Evolutionary conservation across 2,329 filamentous ascomycete genomes (phyloP).

Genomic region (Pseudocercospora pini-densiflorae): DNA sequence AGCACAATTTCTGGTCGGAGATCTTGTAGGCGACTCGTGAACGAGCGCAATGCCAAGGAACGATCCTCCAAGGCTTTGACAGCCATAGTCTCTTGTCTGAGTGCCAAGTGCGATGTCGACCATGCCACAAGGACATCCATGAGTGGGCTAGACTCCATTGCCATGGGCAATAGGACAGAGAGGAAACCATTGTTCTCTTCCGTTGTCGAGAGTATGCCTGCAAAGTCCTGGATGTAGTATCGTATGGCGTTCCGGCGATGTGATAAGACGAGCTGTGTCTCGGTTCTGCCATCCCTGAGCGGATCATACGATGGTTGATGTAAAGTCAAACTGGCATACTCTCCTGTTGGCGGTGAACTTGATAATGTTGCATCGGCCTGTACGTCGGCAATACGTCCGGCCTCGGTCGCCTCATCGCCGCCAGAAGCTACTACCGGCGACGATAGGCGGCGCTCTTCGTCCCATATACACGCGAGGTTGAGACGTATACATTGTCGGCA

Average conservation of each 20-base stretch:
- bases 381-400: too few species aligned
- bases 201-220: slow-evolving; percentile 4
- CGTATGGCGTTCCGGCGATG: slow-evolving; percentile 9
- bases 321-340: too few species aligned
- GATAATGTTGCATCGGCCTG: too few species aligned
- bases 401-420: too few species aligned
- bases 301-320: too few species aligned
- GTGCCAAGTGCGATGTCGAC: slow-evolving; percentile 15
- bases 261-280: too few species aligned
- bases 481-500: too few species aligned
- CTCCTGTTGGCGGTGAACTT: too few species aligned
- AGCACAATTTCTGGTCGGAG: slow-evolving; percentile 2
- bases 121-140: slow-evolving; percentile 14
- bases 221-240: slow-evolving; percentile 14
- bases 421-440: too few species aligned
- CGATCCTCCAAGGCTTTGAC: slow-evolving; percentile 17
- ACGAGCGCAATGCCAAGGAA: slow-evolving; percentile 9
- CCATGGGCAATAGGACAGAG: slow-evolving; percentile 15
- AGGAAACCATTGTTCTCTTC: slow-evolving; percentile 16
- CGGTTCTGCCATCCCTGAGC: too few species aligned
- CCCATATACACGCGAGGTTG: not conserved
- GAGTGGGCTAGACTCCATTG: slow-evolving; percentile 3
- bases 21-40: not conserved
- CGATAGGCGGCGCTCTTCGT: too few species aligned
- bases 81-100: not conserved